These are phyloP conservation scores for Magnolia officinalis DNA, from an alignment of 164 flowering plant species.

Conservation along the genomic window DNA sequence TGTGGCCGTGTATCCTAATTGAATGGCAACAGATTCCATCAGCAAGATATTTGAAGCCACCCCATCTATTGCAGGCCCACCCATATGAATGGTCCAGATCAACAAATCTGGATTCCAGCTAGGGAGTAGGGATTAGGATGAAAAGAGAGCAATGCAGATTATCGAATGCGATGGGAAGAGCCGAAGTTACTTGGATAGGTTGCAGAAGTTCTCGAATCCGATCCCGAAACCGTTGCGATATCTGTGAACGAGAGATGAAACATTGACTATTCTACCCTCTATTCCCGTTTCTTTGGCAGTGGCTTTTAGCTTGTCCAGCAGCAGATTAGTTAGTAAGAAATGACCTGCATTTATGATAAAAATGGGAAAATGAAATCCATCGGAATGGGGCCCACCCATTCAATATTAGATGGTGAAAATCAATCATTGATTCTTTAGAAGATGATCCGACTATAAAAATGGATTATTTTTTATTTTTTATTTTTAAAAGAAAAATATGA, in stretches of 20 bases:
- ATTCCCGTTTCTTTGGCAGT: slow-evolving; percentile 46
- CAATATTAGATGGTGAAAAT: no score
- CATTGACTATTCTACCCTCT: slow-evolving; percentile 67
- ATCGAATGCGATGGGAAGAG: background rate
- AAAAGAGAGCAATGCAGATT: background rate
- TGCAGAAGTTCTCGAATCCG: slow-evolving; percentile 47
- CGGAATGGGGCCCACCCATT: no score
- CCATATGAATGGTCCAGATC: no score
- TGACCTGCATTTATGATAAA: slow-evolving; percentile 46
- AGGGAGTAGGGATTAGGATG: background rate
- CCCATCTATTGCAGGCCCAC: no score
- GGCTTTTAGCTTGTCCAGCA: slow-evolving; percentile 58
- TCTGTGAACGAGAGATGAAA: slow-evolving; percentile 54
- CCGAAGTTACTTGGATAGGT: slow-evolving; percentile 36
- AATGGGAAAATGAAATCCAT: background rate
- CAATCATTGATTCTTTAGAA: no score
- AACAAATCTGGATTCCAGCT: no score
- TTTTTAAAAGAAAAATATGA: no score
- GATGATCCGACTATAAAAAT: no score
- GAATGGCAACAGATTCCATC: no score
- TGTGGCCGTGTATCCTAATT: no score
- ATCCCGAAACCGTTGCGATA: slow-evolving; percentile 41
- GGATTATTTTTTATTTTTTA: no score
- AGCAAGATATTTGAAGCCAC: no score
- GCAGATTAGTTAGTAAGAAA: slow-evolving; percentile 62